Percentiles rank a stretch among this genome's conserved stretches.
These are phyloP conservation scores for Russula sp. DNA, from an alignment of 768 basidiomycete genomes.

Conservation along the genomic window DNA sequence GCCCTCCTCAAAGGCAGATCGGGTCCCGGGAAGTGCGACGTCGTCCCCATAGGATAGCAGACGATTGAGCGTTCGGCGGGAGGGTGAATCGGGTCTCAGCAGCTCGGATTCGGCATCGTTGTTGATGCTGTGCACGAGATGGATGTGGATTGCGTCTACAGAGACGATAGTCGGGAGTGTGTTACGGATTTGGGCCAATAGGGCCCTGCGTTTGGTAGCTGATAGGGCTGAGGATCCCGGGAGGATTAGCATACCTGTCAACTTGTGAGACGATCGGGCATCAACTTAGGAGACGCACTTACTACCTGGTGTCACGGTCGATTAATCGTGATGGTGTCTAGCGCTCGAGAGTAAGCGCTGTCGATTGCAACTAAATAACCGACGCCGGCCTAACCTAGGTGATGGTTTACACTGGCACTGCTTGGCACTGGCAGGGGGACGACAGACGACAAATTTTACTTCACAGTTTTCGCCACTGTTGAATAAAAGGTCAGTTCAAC, in stretches of 20 bases:
- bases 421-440: too few species aligned
- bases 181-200: constrained; percentile 59
- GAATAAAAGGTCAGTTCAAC: too few species aligned
- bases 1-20: constrained; percentile 36
- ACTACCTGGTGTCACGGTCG: background rate
- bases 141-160: constrained; percentile 82
- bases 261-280: constrained; percentile 8
- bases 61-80: constrained; percentile 56
- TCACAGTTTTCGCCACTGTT: too few species aligned
- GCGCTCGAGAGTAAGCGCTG: background rate
- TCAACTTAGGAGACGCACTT: background rate
- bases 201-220: constrained; percentile 59
- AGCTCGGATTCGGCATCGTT: constrained; percentile 48
- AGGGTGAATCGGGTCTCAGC: constrained; percentile 41
- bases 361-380: too few species aligned
- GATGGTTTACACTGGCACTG: too few species aligned
- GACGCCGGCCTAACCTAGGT: too few species aligned
- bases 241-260: constrained; percentile 65
- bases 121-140: constrained; percentile 70
- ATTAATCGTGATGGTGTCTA: background rate
- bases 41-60: constrained; percentile 87
- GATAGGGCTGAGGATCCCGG: constrained; percentile 76
- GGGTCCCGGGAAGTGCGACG: constrained; percentile 48
- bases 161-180: constrained; percentile 53
- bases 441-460: too few species aligned